A percentile compares a stretch with the other conserved stretches of the same genome.
phyloP scores from a whole-genome alignment of 257 asterid genomes.

The Penstemon davidsonii region DNA sequence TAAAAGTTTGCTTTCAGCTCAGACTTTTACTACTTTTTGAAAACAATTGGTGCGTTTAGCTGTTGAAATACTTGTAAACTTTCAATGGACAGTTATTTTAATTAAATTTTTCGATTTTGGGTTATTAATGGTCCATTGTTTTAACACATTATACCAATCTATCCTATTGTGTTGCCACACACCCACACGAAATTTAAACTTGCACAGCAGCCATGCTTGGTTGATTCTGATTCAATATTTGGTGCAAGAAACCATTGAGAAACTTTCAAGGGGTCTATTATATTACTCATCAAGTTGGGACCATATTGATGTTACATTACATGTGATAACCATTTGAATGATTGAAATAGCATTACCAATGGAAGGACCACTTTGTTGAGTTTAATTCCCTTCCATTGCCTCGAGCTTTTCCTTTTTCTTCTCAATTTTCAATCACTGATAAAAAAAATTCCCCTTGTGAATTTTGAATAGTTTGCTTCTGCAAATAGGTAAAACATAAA shows the following conservation, averaged over 20 bases:
- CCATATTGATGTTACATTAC: not conserved
- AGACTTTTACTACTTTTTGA: not conserved
- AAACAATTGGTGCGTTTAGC: not conserved
- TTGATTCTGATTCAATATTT: not conserved
- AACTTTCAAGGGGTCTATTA: not conserved
- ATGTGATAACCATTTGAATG: not conserved
- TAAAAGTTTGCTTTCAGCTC: not conserved
- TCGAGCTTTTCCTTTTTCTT: not conserved
- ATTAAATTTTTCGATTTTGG: not conserved
- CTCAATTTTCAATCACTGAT: not conserved
- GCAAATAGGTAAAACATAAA: no score
- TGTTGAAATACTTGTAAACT: not conserved
- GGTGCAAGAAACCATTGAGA: not conserved
- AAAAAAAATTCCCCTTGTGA: not conserved
- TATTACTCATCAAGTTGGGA: conserved; percentile 1
- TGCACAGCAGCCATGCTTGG: not conserved
- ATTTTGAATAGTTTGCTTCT: not conserved
- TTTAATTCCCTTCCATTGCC: not conserved
- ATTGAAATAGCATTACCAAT: not conserved
- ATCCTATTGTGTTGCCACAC: not conserved
- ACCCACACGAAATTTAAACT: no score
- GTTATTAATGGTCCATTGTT: not conserved
- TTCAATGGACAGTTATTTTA: not conserved
- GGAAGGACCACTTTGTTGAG: not conserved
- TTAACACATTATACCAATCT: not conserved